A percentile compares a stretch with the other conserved stretches of the same genome.
phyloP scores from a whole-genome alignment of 805 yeast genomes.

The Scheffersomyces amazonensis region DNA sequence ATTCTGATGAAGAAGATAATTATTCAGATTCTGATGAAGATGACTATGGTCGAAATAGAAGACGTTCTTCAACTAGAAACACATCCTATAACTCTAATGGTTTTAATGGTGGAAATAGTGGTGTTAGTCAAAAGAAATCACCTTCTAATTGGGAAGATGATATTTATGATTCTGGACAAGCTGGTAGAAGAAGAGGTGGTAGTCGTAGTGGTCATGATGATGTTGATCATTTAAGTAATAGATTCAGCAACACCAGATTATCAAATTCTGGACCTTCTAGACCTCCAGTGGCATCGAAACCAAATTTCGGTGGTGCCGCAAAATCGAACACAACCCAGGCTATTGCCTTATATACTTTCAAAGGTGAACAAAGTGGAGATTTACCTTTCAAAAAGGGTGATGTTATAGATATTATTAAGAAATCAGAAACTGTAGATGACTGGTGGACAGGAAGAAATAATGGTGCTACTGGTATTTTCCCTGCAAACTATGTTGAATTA shows the following conservation, averaged over 20 bases:
- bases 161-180: slow-evolving; percentile 57
- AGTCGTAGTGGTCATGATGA: slow-evolving; percentile 24
- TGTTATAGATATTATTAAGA: slow-evolving; percentile 79
- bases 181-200: slow-evolving; percentile 26
- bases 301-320: slow-evolving; percentile 34
- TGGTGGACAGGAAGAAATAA: slow-evolving; percentile 98
- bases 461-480: slow-evolving; percentile 88
- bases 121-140: slow-evolving; percentile 22
- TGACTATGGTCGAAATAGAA: slow-evolving; percentile 22
- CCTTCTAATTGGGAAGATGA: slow-evolving; percentile 78
- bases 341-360: slow-evolving; percentile 82
- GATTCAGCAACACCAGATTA: slow-evolving; percentile 32
- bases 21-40: slow-evolving; percentile 38
- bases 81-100: slow-evolving; percentile 8
- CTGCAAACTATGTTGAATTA: slow-evolving; percentile 93
- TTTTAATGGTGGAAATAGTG: not conserved
- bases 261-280: slow-evolving; percentile 30
- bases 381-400: slow-evolving; percentile 93
- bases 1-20: slow-evolving; percentile 33
- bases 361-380: slow-evolving; percentile 93
- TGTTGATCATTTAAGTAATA: slow-evolving; percentile 29
- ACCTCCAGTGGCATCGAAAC: slow-evolving; percentile 37
- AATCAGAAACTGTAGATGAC: slow-evolving; percentile 85
- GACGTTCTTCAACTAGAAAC: slow-evolving; percentile 15
- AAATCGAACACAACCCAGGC: slow-evolving; percentile 65